Percentiles rank a stretch among this genome's conserved stretches.
These are phyloP conservation scores for Leccinum griseonigrum DNA, from an alignment of 1,284 basidiomycete species.

Conservation along the genomic window DNA sequence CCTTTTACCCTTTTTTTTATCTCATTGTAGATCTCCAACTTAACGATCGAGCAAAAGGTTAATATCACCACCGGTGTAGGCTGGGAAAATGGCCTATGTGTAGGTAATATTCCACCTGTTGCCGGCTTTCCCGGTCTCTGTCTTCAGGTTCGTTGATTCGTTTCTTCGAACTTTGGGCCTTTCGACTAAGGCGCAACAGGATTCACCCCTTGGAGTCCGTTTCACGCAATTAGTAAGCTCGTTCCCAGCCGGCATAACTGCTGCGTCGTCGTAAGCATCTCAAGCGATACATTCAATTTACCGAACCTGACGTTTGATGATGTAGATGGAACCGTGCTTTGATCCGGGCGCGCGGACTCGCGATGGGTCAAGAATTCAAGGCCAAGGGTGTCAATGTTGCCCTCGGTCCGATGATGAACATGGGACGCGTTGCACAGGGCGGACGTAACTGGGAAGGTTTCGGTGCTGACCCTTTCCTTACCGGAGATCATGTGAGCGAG, in stretches of 20 bases:
- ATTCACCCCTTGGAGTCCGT: conserved; percentile 53
- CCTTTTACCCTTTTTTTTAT: neutral
- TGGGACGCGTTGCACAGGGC: conserved; percentile 41
- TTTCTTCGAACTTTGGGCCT: neutral
- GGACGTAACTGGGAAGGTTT: conserved; percentile 78
- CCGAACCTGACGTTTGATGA: neutral
- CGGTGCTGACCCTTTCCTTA: conserved; percentile 64
- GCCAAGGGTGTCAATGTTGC: conserved; percentile 70
- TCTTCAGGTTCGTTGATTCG: conserved; percentile 24
- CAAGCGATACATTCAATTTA: neutral
- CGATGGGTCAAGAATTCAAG: conserved; percentile 71
- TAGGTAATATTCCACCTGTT: conserved; percentile 40
- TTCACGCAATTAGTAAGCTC: conserved; percentile 38
- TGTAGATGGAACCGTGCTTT: conserved; percentile 38
- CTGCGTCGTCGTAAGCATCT: conserved; percentile 49
- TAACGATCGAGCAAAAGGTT: conserved; percentile 43
- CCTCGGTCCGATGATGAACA: conserved; percentile 60
- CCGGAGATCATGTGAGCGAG: conserved; percentile 95
- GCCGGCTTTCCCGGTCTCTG: conserved; percentile 30
- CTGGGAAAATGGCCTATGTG: conserved; percentile 39
- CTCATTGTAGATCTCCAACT: conserved; percentile 30
- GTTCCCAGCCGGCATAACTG: conserved; percentile 54
- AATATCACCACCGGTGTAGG: conserved; percentile 41
- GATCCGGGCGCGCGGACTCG: conserved; percentile 61
- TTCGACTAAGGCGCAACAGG: conserved; percentile 28